Percentiles rank a stretch among this genome's conserved stretches.
Conservation (phyloP, 495 filamentous ascomycete genomes). For the Lasiosphaeris hirsuta region DNA sequence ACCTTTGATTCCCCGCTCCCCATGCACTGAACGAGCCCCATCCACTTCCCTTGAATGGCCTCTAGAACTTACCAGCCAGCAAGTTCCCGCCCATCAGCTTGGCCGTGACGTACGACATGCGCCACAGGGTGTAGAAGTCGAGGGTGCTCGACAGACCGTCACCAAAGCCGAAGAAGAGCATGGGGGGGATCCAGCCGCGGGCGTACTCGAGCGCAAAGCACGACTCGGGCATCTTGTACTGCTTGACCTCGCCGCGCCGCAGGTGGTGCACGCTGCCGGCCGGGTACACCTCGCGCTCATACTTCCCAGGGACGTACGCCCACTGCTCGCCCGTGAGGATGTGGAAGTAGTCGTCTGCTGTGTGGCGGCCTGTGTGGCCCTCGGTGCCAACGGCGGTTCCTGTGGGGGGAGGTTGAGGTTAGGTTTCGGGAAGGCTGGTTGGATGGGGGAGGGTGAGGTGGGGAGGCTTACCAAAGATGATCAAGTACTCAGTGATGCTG, state of each 20-base stretch:
- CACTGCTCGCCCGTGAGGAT: slow-evolving; percentile 73
- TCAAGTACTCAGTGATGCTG: slow-evolving; percentile 76
- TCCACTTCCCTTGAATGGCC: neutral
- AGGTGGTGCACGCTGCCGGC: slow-evolving; percentile 76
- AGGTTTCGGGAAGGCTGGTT: neutral
- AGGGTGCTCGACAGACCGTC: slow-evolving; percentile 73
- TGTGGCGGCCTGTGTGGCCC: slow-evolving; percentile 81
- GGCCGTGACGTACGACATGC: slow-evolving; percentile 65
- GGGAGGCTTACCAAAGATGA: slow-evolving; percentile 61
- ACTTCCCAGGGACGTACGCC: slow-evolving; percentile 67
- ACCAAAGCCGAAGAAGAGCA: slow-evolving; percentile 83
- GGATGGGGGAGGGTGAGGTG: neutral
- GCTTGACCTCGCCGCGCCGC: slow-evolving; percentile 69
- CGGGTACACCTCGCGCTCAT: slow-evolving; percentile 70
- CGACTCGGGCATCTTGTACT: slow-evolving; percentile 75
- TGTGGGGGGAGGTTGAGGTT: slow-evolving; percentile 14
- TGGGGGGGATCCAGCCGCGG: slow-evolving; percentile 84
- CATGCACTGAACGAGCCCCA: too few species aligned
- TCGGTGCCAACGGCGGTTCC: slow-evolving; percentile 84
- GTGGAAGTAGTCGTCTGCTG: slow-evolving; percentile 90
- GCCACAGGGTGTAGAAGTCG: slow-evolving; percentile 76
- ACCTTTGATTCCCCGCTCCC: too few species aligned
- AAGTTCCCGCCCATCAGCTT: slow-evolving; percentile 72
- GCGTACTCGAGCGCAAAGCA: slow-evolving; percentile 90
- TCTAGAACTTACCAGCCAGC: slow-evolving; percentile 65